A percentile compares a stretch with the other conserved stretches of the same genome.
These are phyloP conservation scores for Austroboletus niveus DNA, from an alignment of 1,284 basidiomycete species.

Conservation along the genomic window DNA sequence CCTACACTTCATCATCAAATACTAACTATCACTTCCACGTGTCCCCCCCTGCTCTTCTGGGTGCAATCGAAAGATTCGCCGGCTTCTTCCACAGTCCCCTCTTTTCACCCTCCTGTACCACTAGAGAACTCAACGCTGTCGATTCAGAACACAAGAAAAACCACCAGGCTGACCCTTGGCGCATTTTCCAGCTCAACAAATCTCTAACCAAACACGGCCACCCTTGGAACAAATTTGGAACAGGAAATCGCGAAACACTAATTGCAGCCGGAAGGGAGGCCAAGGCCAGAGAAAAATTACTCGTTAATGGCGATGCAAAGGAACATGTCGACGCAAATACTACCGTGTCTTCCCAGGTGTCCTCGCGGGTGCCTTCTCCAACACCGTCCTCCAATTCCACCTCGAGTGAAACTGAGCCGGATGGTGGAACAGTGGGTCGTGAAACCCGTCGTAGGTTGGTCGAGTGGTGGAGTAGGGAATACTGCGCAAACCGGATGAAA, in stretches of 20 bases:
- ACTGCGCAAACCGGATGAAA: conserved; percentile 94
- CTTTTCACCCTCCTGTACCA: conserved; percentile 88
- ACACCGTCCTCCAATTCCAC: conserved; percentile 54
- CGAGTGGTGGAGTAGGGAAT: conserved; percentile 94
- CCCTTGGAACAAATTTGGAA: conserved; percentile 93
- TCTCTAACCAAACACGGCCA: conserved; percentile 80
- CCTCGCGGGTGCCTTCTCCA: conserved; percentile 62
- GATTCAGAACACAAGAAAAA: conserved; percentile 99
- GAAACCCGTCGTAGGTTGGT: conserved; percentile 91
- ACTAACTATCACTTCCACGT: conserved; percentile 97
- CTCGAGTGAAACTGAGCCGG: conserved; percentile 59
- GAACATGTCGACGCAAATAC: conserved; percentile 14
- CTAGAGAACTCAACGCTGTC: conserved; percentile 94
- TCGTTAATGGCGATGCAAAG: conserved; percentile 8
- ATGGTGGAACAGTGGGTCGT: conserved; percentile 75
- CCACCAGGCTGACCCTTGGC: conserved; percentile 91
- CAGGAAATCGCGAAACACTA: conserved; percentile 85
- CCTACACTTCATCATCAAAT: conserved; percentile 90
- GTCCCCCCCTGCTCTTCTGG: conserved; percentile 78
- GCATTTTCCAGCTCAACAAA: conserved; percentile 97
- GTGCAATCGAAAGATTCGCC: conserved; percentile 89
- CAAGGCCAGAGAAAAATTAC: conserved; percentile 47
- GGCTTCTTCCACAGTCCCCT: conserved; percentile 94
- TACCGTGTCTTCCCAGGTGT: conserved; percentile 43
- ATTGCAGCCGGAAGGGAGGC: conserved; percentile 64